These are phyloP conservation scores for Hypoxylon sp. DNA, from an alignment of 2,329 filamentous ascomycete species.

Conservation along the genomic window DNA sequence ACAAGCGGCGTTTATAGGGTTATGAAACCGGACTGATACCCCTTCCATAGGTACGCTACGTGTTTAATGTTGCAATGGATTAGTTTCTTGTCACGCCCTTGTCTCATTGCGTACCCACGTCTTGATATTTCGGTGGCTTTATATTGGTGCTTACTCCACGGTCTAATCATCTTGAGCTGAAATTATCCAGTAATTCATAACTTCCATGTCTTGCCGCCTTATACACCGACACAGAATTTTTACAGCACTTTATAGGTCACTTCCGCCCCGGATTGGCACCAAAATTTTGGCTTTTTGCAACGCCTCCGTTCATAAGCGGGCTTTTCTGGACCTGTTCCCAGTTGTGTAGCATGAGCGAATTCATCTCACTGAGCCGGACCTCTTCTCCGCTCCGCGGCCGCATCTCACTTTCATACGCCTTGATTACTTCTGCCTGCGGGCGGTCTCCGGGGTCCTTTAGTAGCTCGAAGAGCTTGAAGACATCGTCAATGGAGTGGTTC, in stretches of 20 bases:
- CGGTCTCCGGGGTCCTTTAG: conserved; percentile 39
- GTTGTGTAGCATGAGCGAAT: conserved; percentile 61
- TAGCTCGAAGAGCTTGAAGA: conserved; percentile 54
- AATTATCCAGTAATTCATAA: no score
- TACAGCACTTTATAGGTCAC: background rate
- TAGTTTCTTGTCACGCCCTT: background rate
- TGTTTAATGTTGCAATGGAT: conserved; percentile 19
- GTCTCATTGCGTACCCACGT: background rate
- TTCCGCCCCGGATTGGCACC: background rate
- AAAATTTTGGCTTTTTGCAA: conserved; percentile 17
- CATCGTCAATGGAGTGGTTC: conserved; percentile 62
- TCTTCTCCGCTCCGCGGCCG: conserved; percentile 59
- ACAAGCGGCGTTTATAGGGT: conserved; percentile 28
- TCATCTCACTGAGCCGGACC: conserved; percentile 57
- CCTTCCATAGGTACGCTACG: conserved; percentile 30
- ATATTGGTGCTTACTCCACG: background rate
- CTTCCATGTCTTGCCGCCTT: background rate
- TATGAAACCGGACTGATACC: conserved; percentile 44
- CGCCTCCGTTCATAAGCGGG: conserved; percentile 47
- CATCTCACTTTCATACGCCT: conserved; percentile 60
- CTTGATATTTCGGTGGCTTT: background rate
- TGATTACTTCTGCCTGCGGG: conserved; percentile 50
- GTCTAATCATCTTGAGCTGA: no score
- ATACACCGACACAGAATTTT: background rate
- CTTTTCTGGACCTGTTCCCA: conserved; percentile 51